These are phyloP conservation scores for Auriculariales sp. DNA, from an alignment of 768 basidiomycete species.

Conservation along the genomic window DNA sequence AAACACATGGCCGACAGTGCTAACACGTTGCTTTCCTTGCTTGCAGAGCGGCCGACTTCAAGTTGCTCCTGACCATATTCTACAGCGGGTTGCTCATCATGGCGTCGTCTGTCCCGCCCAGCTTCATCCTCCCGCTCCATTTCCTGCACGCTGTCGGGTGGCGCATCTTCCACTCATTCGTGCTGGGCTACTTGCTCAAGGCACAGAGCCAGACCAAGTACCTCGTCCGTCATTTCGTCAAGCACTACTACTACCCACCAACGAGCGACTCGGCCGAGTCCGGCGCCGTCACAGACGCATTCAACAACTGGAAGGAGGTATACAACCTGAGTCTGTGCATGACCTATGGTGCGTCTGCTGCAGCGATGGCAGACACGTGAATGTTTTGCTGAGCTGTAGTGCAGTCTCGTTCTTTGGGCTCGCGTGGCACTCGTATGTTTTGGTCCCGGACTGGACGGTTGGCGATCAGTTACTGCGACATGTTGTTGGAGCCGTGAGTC, in stretches of 20 bases:
- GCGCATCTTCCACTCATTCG: constrained; percentile 80
- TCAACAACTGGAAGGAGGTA: constrained; percentile 84
- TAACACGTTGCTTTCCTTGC: constrained; percentile 9
- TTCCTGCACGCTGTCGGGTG: constrained; percentile 74
- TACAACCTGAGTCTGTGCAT: constrained; percentile 91
- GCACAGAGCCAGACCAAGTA: constrained; percentile 80
- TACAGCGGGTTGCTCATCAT: constrained; percentile 40
- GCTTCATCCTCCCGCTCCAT: constrained; percentile 45
- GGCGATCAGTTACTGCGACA: constrained; percentile 80
- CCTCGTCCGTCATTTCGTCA: constrained; percentile 84
- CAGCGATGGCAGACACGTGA: neutral
- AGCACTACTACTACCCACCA: constrained; percentile 88
- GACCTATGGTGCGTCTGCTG: constrained; percentile 61
- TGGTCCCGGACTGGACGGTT: constrained; percentile 74
- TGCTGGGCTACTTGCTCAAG: constrained; percentile 67
- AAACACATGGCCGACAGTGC: no score
- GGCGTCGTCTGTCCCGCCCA: constrained; percentile 36
- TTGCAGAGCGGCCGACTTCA: constrained; percentile 67
- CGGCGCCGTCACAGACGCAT: constrained; percentile 83
- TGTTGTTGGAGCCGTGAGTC: constrained; percentile 69
- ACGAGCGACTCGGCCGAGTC: constrained; percentile 48
- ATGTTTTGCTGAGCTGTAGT: neutral
- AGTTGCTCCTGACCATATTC: constrained; percentile 56
- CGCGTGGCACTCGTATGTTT: constrained; percentile 79
- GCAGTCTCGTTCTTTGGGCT: constrained; percentile 74